These are phyloP conservation scores for Macrocybe gigantea DNA, from an alignment of 768 basidiomycete species.

Conservation along the genomic window DNA sequence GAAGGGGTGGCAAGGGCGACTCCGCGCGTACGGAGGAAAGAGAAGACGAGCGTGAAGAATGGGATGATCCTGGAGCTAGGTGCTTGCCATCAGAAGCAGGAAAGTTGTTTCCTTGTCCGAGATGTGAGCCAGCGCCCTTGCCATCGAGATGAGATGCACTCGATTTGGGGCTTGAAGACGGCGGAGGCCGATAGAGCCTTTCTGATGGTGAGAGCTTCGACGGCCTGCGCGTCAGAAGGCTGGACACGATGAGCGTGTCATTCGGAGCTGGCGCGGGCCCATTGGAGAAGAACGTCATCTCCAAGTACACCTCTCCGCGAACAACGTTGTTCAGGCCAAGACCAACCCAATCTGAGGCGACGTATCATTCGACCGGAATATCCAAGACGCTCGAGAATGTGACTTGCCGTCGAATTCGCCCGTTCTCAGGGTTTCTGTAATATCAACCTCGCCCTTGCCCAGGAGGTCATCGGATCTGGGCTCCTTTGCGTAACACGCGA, in stretches of 20 bases:
- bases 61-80: conserved; percentile 13
- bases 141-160: conserved; percentile 9
- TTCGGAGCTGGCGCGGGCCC: conserved; percentile 40
- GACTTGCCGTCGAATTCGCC: conserved; percentile 89
- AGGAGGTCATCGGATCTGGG: conserved; percentile 65
- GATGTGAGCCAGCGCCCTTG: conserved; percentile 2
- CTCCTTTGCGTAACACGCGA: conserved; percentile 82
- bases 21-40: conserved; percentile 17
- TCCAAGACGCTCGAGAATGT: neutral
- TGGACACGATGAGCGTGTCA: conserved; percentile 21
- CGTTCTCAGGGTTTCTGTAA: conserved; percentile 70
- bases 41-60: conserved; percentile 14
- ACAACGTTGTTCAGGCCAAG: conserved; percentile 40
- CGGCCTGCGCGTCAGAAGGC: conserved; percentile 35
- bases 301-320: conserved; percentile 84
- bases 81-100: neutral
- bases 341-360: conserved; percentile 27
- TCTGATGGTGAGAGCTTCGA: conserved; percentile 50
- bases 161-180: conserved; percentile 8
- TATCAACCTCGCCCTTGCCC: conserved; percentile 71
- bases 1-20: conserved; percentile 35
- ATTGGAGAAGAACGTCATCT: conserved; percentile 89
- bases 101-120: conserved; percentile 1
- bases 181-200: conserved; percentile 36
- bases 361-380: neutral